Conservation (phyloP, 768 basidiomycete species). For the Sporobolomyces pararoseus region DNA sequence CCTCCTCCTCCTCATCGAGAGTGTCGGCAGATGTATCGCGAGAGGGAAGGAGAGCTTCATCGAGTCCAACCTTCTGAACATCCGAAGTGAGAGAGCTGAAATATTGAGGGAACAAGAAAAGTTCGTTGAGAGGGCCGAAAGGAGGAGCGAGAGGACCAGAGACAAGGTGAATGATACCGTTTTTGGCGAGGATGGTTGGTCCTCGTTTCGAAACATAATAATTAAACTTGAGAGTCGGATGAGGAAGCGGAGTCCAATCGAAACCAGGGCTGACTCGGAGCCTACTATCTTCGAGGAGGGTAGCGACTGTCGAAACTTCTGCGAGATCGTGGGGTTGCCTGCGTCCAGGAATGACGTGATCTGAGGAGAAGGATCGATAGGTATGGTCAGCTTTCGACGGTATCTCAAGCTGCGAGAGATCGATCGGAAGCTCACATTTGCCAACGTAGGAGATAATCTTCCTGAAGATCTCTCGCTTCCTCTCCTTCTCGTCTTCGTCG, state of each 20-base stretch:
- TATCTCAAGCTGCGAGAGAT: neutral
- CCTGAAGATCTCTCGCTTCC: conserved; percentile 48
- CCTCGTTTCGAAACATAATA: conserved; percentile 47
- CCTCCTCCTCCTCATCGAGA: conserved; percentile 34
- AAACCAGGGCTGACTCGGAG: conserved; percentile 21
- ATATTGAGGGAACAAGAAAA: conserved; percentile 49
- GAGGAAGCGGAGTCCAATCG: conserved; percentile 13
- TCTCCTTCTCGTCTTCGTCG: conserved; percentile 47
- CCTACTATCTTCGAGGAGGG: neutral
- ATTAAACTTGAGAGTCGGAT: conserved; percentile 49
- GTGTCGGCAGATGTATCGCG: neutral
- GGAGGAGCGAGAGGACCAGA: conserved; percentile 49
- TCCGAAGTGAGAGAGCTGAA: conserved; percentile 51
- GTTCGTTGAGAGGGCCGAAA: conserved; percentile 47
- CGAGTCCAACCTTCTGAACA: conserved; percentile 48
- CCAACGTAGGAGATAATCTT: conserved; percentile 45
- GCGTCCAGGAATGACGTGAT: conserved; percentile 48
- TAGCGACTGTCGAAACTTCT: conserved; percentile 49
- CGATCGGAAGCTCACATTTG: conserved; percentile 31
- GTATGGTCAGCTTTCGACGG: neutral
- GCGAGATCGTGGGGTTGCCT: conserved; percentile 47
- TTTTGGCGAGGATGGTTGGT: conserved; percentile 49
- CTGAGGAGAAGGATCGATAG: neutral
- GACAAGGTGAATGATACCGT: conserved; percentile 50
- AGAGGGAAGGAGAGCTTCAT: conserved; percentile 35